phyloP scores from a whole-genome alignment of 257 asterid genomes.

The Solanum sitiens region DNA sequence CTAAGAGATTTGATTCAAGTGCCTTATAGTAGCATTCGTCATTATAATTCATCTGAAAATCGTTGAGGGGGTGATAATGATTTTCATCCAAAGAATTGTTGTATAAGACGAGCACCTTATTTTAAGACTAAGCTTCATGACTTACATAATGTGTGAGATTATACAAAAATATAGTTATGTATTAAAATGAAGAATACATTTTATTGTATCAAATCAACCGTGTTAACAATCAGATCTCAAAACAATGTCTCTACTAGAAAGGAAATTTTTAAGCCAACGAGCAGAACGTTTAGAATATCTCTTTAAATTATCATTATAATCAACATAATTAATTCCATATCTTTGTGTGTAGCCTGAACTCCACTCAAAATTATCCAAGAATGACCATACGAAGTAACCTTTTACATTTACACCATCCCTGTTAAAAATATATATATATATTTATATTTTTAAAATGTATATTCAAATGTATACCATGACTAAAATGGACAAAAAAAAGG shows the following conservation, averaged over 20 bases:
- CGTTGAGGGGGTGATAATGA: no score
- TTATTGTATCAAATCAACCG: no score
- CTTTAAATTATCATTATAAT: conserved; percentile 17
- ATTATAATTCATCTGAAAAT: not conserved
- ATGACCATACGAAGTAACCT: conserved; percentile 41
- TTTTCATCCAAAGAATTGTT: no score
- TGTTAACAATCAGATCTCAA: not conserved
- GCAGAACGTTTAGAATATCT: conserved; percentile 26
- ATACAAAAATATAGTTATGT: no score
- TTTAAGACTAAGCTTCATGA: no score
- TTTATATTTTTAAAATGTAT: no score
- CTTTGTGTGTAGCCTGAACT: conserved; percentile 16
- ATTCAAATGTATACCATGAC: not conserved
- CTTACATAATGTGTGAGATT: no score
- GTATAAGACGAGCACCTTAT: no score
- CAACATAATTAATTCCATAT: conserved; percentile 28
- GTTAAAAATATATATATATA: not conserved
- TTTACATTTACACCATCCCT: conserved; percentile 36
- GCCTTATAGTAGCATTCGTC: not conserved
- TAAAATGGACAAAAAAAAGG: not conserved
- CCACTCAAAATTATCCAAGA: conserved; percentile 36
- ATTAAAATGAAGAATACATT: no score
- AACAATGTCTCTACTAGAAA: not conserved
- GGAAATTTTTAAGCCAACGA: conserved; percentile 15
- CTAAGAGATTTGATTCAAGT: not conserved